Evolutionary conservation across 495 filamentous ascomycete genomes (phyloP).

Genomic region (Daldinia caldariorum): DNA sequence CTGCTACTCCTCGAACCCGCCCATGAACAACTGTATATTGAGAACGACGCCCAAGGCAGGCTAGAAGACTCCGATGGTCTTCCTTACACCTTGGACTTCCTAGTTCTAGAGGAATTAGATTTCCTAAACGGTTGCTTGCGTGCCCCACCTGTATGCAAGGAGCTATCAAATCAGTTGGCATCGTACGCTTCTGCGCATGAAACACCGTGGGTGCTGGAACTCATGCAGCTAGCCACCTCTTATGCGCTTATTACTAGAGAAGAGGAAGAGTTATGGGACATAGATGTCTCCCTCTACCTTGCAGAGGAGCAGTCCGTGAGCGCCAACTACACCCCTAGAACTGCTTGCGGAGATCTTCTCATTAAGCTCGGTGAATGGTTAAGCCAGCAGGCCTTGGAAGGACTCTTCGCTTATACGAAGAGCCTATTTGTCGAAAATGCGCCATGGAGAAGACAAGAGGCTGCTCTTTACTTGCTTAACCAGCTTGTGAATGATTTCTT

Average conservation of each 20-base stretch:
- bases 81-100: slow-evolving; percentile 94
- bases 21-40: slow-evolving; percentile 84
- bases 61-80: slow-evolving; percentile 90
- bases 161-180: slow-evolving; percentile 77
- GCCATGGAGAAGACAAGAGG: slow-evolving; percentile 75
- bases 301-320: slow-evolving; percentile 95
- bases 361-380: slow-evolving; percentile 96
- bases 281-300: slow-evolving; percentile 93
- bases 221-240: slow-evolving; percentile 81
- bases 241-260: slow-evolving; percentile 94
- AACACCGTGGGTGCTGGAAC: slow-evolving; percentile 79
- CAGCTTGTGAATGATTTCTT: slow-evolving; percentile 80
- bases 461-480: slow-evolving; percentile 83
- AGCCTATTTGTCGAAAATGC: slow-evolving; percentile 67
- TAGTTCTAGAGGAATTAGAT: slow-evolving; percentile 92
- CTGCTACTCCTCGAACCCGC: slow-evolving; percentile 72
- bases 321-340: slow-evolving; percentile 94
- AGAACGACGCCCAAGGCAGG: slow-evolving; percentile 83
- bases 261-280: slow-evolving; percentile 94
- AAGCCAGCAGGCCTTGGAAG: slow-evolving; percentile 72
- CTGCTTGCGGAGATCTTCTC: slow-evolving; percentile 87
- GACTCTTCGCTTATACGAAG: slow-evolving; percentile 76
- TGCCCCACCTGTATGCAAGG: slow-evolving; percentile 83
- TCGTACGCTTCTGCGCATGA: slow-evolving; percentile 64
- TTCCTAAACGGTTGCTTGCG: slow-evolving; percentile 88